A percentile compares a stretch with the other conserved stretches of the same genome.
phyloP scores from a whole-genome alignment of 1,284 basidiomycete genomes.

The Rhodotorula mucilaginosa region DNA sequence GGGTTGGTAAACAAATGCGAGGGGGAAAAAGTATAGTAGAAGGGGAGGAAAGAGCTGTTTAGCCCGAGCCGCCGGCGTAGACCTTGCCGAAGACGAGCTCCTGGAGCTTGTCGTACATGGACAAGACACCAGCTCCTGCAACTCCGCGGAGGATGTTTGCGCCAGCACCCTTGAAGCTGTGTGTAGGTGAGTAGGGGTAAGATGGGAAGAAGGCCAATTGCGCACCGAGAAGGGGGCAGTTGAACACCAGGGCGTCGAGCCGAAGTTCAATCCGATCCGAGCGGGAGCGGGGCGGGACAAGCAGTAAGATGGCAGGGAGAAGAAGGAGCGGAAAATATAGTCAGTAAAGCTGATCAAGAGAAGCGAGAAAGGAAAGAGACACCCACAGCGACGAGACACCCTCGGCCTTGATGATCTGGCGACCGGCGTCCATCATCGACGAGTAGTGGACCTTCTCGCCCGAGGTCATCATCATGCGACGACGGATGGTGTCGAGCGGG shows the following conservation, averaged over 20 bases:
- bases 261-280: too few relatives aligned
- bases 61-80: conserved; percentile 28
- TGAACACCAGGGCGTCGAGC: too few relatives aligned
- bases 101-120: conserved; percentile 63
- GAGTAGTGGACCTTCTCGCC: conserved; percentile 70
- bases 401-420: conserved; percentile 77
- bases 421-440: conserved; percentile 57
- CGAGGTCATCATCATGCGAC: conserved; percentile 68
- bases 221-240: too few relatives aligned
- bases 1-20: background rate
- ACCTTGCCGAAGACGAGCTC: conserved; percentile 73
- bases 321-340: conserved; percentile 57
- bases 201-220: too few relatives aligned
- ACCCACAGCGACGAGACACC: conserved; percentile 68
- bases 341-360: conserved; percentile 47
- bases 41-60: background rate
- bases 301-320: background rate
- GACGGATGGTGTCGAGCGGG: conserved; percentile 86
- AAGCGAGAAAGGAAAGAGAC: conserved; percentile 53
- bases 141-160: conserved; percentile 81
- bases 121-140: conserved; percentile 59
- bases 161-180: conserved; percentile 67
- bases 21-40: too few relatives aligned
- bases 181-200: background rate
- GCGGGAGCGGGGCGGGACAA: background rate